Conservation (phyloP, 768 basidiomycete species). For the Leccinum imitatum region DNA sequence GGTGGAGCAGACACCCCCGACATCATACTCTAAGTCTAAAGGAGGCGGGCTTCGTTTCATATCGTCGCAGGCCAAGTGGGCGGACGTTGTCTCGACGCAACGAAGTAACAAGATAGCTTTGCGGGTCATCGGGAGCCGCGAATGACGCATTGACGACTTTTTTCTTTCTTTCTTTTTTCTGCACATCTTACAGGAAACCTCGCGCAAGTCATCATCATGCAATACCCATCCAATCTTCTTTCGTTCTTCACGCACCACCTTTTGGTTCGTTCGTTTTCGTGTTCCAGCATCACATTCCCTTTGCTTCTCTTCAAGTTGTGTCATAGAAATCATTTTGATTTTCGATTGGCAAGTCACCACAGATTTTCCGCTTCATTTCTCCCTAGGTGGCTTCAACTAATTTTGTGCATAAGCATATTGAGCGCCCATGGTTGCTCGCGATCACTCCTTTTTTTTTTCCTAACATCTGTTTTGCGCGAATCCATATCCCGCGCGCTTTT, state of each 20-base stretch:
- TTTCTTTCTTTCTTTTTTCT: background rate
- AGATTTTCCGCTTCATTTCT: background rate
- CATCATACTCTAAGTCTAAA: background rate
- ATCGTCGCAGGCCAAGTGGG: constrained; percentile 61
- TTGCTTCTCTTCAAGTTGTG: background rate
- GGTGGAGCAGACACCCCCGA: constrained; percentile 20
- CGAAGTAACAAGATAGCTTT: constrained; percentile 58
- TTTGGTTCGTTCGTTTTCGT: background rate
- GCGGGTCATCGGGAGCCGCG: constrained; percentile 42
- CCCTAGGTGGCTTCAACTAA: background rate
- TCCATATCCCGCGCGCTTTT: background rate
- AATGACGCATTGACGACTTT: constrained; percentile 4
- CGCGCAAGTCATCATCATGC: background rate
- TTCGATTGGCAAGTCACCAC: background rate
- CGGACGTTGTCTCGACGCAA: constrained; percentile 42
- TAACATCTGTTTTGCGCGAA: background rate
- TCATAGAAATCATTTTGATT: background rate
- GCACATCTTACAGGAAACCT: background rate
- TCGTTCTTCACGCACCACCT: background rate
- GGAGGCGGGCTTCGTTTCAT: constrained; percentile 43
- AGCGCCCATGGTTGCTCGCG: background rate
- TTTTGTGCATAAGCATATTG: background rate
- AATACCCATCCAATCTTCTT: background rate
- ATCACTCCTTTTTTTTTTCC: background rate
- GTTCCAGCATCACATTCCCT: background rate